Conservation (phyloP, 1,284 basidiomycete species). For the Fistulinella cinereoalba region DNA sequence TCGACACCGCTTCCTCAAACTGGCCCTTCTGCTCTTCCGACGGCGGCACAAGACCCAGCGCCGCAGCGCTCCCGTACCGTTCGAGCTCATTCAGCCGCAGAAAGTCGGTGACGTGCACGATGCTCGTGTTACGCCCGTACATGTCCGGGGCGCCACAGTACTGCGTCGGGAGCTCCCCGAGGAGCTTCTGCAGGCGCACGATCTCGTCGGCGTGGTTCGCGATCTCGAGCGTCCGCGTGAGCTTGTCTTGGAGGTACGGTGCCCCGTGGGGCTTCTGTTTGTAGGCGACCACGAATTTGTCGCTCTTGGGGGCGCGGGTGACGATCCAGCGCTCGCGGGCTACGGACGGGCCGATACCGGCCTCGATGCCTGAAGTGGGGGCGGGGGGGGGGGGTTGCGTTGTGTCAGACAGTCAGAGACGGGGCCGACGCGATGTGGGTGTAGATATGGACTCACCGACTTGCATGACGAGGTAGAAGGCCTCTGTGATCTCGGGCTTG, state of each 20-base stretch:
- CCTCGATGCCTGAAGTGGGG: conserved; percentile 50
- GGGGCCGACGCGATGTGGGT: neutral
- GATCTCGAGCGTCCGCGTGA: conserved; percentile 9
- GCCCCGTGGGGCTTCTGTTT: conserved; percentile 49
- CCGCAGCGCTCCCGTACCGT: conserved; percentile 53
- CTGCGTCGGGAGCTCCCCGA: conserved; percentile 53
- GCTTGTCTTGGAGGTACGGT: conserved; percentile 41
- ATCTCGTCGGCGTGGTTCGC: conserved; percentile 44
- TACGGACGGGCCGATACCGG: conserved; percentile 70
- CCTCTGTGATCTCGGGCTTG: neutral
- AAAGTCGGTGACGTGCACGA: conserved; percentile 32
- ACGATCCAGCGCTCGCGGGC: conserved; percentile 55
- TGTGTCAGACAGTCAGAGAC: neutral
- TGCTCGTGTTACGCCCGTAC: conserved; percentile 66
- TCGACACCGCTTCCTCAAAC: conserved; percentile 66
- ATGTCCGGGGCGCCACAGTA: conserved; percentile 61
- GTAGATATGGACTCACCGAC: neutral
- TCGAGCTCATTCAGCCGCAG: neutral
- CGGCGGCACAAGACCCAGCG: conserved; percentile 48
- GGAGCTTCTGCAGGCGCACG: conserved; percentile 53
- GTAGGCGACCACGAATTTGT: conserved; percentile 45
- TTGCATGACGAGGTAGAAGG: neutral
- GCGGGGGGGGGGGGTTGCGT: neutral
- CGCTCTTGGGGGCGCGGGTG: conserved; percentile 37
- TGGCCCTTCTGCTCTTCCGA: conserved; percentile 59